These are phyloP conservation scores for Scenedesmus sp. DNA, from an alignment of 163 green algal species.

Conservation along the genomic window DNA sequence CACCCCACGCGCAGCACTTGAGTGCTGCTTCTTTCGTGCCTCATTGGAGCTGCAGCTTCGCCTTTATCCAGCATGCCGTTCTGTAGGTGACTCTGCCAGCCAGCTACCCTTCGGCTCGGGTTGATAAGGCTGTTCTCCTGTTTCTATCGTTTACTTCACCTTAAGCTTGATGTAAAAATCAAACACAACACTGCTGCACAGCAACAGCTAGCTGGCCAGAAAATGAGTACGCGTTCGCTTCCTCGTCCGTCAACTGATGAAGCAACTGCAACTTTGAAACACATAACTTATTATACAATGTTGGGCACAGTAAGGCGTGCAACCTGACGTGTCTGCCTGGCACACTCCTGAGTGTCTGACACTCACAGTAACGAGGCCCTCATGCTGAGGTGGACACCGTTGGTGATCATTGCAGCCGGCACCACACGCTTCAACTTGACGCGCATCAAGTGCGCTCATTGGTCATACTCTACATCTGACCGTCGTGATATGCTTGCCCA, in stretches of 20 bases:
- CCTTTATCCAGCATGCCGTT: neutral
- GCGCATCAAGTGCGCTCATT: neutral
- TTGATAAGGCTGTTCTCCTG: neutral
- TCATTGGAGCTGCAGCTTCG: neutral
- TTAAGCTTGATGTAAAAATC: neutral
- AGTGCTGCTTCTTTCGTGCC: neutral
- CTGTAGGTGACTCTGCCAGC: neutral
- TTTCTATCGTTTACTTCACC: too few species aligned
- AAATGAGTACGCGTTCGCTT: neutral
- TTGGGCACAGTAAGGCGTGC: too few species aligned
- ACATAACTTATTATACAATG: neutral
- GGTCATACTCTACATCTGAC: too few species aligned
- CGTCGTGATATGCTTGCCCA: too few species aligned
- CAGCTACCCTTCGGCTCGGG: neutral
- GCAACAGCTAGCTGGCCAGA: neutral
- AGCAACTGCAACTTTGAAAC: neutral
- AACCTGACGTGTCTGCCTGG: neutral
- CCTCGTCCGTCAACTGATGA: neutral
- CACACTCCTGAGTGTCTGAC: neutral
- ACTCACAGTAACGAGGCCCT: neutral
- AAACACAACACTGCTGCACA: neutral
- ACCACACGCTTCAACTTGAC: neutral
- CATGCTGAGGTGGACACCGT: neutral
- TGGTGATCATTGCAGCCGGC: neutral
- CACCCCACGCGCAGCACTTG: conserved; percentile 56